Base-by-base conservation (phyloP, 768 basidiomycete species). In the Pisolithus marmoratus region DNA sequence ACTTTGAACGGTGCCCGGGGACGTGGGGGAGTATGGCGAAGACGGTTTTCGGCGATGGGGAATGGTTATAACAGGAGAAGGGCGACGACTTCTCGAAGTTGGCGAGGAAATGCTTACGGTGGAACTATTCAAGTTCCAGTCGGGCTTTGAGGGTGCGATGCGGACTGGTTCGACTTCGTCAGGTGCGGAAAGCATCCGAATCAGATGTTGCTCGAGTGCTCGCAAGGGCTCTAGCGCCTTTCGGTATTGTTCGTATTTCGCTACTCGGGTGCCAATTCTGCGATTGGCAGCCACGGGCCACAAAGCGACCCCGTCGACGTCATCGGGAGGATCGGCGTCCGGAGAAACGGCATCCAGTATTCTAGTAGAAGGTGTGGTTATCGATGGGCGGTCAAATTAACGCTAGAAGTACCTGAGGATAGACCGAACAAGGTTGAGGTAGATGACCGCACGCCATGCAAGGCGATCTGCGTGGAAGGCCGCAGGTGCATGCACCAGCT, bases 361-460 rank as follows among this genome's bases (percentile, higher is more conserved):
- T 55, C 88, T 86, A n/a, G n/a, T n/a, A n/a, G 52, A 9, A 52
- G 49, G 38, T n/a, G 34, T 57, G 12, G 43, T 57, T 12, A 46
- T 20, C 40, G 38, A 12, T 29, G 14, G 26, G 15, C 5, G 14
- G 49, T 43, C 19, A 24, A 27, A 19, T n/a, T 23, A 61, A 24
- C 54, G 27, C 29, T 52, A 44, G 51, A 41, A 67, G 56, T 64
- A 83, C 85, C 85, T 81, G 61, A 84, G 82, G 60, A 92, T 71
- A 54, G 90, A 92, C 64, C 84, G 83, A 54, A 91, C 85, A 56
- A 93, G 76, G 69, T 93, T 93, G 54, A 92, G 79, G 71, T 92
- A 93, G 61, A 93, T 87, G 59, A 93, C 89, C 46, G 87, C 80
- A 48, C 90, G 82, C 90, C 90, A 93, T 24, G 89, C 87, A 50